phyloP scores from a whole-genome alignment of 2,329 filamentous ascomycete species.

The Pseudocercospora eumusae region DNA sequence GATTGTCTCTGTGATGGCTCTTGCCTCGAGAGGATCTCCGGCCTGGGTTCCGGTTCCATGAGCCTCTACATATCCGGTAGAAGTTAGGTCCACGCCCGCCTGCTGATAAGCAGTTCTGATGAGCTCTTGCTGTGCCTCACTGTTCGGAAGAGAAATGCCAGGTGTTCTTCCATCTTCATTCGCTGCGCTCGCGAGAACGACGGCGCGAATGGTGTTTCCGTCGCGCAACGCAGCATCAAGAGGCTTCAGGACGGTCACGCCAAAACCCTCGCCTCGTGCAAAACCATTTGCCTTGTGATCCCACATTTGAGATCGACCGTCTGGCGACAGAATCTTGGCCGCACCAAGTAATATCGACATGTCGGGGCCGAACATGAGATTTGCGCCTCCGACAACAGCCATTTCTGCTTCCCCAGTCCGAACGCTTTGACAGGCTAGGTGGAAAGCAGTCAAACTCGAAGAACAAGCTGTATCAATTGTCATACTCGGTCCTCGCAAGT shows the following conservation, averaged over 20 bases:
- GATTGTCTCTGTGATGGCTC: slow-evolving; percentile 23
- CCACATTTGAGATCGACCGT: slow-evolving; percentile 35
- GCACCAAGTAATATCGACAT: slow-evolving; percentile 9
- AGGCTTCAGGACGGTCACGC: slow-evolving; percentile 31
- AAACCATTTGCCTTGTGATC: slow-evolving; percentile 50
- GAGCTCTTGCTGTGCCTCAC: slow-evolving; percentile 23
- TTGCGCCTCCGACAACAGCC: slow-evolving; percentile 14
- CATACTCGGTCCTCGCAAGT: slow-evolving; percentile 22
- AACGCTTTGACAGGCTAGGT: slow-evolving; percentile 21
- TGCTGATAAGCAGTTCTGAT: slow-evolving; percentile 22
- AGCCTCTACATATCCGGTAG: slow-evolving; percentile 27
- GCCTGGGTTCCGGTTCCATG: slow-evolving; percentile 24
- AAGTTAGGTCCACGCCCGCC: slow-evolving; percentile 15
- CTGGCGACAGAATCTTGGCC: slow-evolving; percentile 36
- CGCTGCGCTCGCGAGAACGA: slow-evolving; percentile 40
- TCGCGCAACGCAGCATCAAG: slow-evolving; percentile 20
- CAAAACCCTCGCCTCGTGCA: slow-evolving; percentile 57
- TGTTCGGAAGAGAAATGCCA: slow-evolving; percentile 21
- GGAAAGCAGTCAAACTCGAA: slow-evolving; percentile 20
- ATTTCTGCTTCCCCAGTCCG: slow-evolving; percentile 16
- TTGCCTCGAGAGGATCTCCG: slow-evolving; percentile 30
- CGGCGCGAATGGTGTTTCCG: slow-evolving; percentile 36
- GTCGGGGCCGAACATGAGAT: slow-evolving; percentile 20
- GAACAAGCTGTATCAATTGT: slow-evolving; percentile 25
- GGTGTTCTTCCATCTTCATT: slow-evolving; percentile 25